Evolutionary conservation across 495 filamentous ascomycete genomes (phyloP), one percentile per base, ranked within the genome.

Genomic region (Trichoderma gamsii): DNA sequence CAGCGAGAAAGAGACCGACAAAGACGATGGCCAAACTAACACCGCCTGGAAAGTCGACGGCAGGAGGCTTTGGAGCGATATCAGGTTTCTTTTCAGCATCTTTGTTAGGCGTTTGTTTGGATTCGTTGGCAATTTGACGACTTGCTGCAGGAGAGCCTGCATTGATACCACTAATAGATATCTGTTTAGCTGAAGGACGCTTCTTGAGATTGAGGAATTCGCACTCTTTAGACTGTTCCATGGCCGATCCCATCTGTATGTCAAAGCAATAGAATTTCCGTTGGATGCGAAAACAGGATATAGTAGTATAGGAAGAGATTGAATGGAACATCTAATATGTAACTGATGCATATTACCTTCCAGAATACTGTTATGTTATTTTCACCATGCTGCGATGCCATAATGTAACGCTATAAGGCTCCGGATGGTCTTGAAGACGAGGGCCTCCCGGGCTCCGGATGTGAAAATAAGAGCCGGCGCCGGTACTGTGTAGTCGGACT

Each of bases 1-100:
- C 35, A 18, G 41, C 64, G 27, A 66, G 41, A 27, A 66, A 41
- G 18, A 66, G 64, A 12, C 32, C 64, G 2, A 46, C n/a, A 32
- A 66, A 41, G 64, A 66, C 4, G 18, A 64, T 35, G 29, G 41
- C 32, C 27, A 35, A 35, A 4, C 11, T 64, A 23, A 35, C 9
- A 11, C 29, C 29, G 15, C 27, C 32, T 7, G 29, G 61, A 9
- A 41, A 35, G 27, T 64, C 27, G 15, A 18, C 41, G 16, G 23
- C 13, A 18, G 27, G 61, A 18, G 61, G 3, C 27, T 38, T 56
- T 25, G 51, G 51, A 56, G 51, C n/a, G 1, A 7, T 25, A 8
- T 56, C 51, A 46, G 43, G 43, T 0, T 15, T 7, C 43, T 46
- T 46, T 13, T 46, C 12, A 18, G 18, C 56, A 27, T 63, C n/a